These are phyloP conservation scores for Verticillium albo-atrum DNA, from an alignment of 2,329 filamentous ascomycete species.

Conservation along the genomic window DNA sequence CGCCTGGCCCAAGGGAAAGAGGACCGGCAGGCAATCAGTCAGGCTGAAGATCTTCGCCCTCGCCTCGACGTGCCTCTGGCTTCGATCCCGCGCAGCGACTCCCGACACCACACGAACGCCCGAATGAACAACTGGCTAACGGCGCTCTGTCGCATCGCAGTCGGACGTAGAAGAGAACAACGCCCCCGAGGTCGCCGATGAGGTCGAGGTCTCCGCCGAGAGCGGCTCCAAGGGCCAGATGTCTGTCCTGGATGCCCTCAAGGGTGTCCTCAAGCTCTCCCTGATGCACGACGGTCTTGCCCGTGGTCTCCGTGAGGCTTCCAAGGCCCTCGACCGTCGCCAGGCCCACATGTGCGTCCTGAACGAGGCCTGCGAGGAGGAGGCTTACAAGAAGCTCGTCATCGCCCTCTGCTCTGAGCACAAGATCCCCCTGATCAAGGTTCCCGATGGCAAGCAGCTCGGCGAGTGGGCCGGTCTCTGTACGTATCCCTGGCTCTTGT, in stretches of 20 bases:
- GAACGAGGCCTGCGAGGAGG: slow-evolving; percentile 99
- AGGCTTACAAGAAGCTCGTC: slow-evolving; percentile 99
- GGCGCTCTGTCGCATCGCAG: slow-evolving; percentile 38
- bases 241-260: slow-evolving; percentile 96
- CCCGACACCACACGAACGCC: neutral
- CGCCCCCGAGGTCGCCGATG: slow-evolving; percentile 75
- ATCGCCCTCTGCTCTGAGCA: slow-evolving; percentile 98
- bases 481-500: slow-evolving; percentile 51
- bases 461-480: slow-evolving; percentile 99
- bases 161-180: slow-evolving; percentile 99
- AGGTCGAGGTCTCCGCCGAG: slow-evolving; percentile 96
- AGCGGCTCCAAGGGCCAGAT: slow-evolving; percentile 85
- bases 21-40: neutral
- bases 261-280: slow-evolving; percentile 97
- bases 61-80: neutral
- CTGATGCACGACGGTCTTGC: slow-evolving; percentile 99
- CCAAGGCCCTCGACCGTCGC: slow-evolving; percentile 97
- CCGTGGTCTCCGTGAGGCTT: slow-evolving; percentile 95
- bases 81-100: neutral
- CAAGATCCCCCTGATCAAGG: slow-evolving; percentile 99
- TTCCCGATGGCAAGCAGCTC: slow-evolving; percentile 98
- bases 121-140: neutral
- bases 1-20: neutral
- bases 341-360: slow-evolving; percentile 99
- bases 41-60: too few species aligned